Base-by-base conservation (phyloP, 2,329 filamentous ascomycete species). In the Myriosclerotinia duriaeana region DNA sequence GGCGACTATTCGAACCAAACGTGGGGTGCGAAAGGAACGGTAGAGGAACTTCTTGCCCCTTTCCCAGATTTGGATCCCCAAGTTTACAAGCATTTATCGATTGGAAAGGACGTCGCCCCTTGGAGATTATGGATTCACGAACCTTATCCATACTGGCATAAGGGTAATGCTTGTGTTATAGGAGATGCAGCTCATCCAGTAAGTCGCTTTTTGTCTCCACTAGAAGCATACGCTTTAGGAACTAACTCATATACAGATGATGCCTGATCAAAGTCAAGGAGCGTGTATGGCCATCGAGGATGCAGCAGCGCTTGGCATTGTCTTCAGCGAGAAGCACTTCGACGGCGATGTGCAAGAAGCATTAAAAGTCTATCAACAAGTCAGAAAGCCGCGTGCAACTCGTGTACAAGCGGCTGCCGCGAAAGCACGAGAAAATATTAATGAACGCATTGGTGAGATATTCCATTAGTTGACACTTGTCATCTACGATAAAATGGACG, bases 231-330 rank as follows among this genome's bases (percentile, higher is more conserved):
- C 20, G 22, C 6, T 17, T 42, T 56, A 12, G 8, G 3, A 26
- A 54, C 36, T 66, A 42, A 55, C 38, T 26, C 2, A n/a, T 50
- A 46, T 22, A 14, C 53, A 66, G 50, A 88, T 88, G 85, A 85
- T 89, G 83, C 87, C 87, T 1, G 83, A 90, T 72, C 88, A 90
- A 74, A 87, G 84, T 66, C 88, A 91, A 75, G 88, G 78, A 8
- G 78, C 77, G 0, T 80, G 77, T 65, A 76, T 75, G 72, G 78
- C 78, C 0, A 77, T 80, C 42, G 79, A 80, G 68, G 78, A 80
- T 67, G 78, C 78, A 6, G 78, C 73, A 0, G 77, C 76, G 0
- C 62, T 80, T 7, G 78, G 78, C 0, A 69, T 78, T 5, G 69
- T 79, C 20, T 79, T 79, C 70, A 73, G 71, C 64, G 52, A 70